Conservation (phyloP, 2,329 filamentous ascomycete species). For the Aspergillus calidoustus region DNA sequence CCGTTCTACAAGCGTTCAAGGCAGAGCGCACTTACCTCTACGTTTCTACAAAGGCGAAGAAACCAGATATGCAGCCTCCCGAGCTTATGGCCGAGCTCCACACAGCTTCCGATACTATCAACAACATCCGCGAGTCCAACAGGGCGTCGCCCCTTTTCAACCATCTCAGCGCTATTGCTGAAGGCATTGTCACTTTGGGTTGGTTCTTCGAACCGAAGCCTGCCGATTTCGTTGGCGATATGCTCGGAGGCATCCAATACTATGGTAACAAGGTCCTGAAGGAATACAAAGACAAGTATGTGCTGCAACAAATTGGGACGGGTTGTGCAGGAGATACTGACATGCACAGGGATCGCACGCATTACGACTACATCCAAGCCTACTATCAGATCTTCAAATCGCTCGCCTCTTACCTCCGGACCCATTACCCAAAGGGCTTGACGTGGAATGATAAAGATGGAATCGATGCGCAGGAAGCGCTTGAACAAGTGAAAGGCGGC, state of each 20-base stretch:
- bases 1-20: constrained; percentile 70
- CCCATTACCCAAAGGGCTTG: constrained; percentile 77
- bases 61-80: constrained; percentile 75
- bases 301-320: neutral
- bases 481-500: constrained; percentile 59
- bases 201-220: constrained; percentile 91
- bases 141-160: constrained; percentile 75
- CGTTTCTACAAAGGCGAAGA: constrained; percentile 87
- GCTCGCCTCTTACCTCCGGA: constrained; percentile 80
- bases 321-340: constrained; percentile 23
- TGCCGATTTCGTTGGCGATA: constrained; percentile 82
- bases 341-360: constrained; percentile 68
- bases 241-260: constrained; percentile 83
- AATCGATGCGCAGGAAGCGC: constrained; percentile 70
- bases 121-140: constrained; percentile 80
- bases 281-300: constrained; percentile 81
- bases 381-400: constrained; percentile 90
- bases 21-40: constrained; percentile 87
- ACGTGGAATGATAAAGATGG: constrained; percentile 83
- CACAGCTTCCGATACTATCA: constrained; percentile 76
- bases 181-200: constrained; percentile 85
- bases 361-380: constrained; percentile 88
- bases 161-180: constrained; percentile 83
- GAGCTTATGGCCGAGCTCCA: constrained; percentile 87
- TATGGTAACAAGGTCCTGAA: constrained; percentile 94